Evolutionary conservation across 2,329 filamentous ascomycete genomes (phyloP).

Genomic region (Pyrenochaeta sp.): DNA sequence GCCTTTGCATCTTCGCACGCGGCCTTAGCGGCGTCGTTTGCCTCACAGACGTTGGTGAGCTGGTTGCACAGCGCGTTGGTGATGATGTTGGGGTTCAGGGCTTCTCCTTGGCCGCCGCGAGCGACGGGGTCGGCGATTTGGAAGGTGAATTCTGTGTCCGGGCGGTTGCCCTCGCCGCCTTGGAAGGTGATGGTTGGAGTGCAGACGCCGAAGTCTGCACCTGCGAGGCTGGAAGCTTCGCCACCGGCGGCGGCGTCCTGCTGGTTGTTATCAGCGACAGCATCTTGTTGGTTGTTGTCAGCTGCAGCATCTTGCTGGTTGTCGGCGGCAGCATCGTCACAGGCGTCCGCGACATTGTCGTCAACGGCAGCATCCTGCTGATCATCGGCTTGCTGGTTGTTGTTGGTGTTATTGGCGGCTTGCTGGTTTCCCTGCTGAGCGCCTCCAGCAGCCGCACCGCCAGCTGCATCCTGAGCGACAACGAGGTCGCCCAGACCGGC

Average conservation of each 20-base stretch:
- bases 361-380: neutral
- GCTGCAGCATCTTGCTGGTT: conserved; percentile 12
- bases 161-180: conserved; percentile 61
- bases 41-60: conserved; percentile 71
- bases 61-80: conserved; percentile 76
- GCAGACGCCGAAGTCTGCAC: conserved; percentile 49
- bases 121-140: conserved; percentile 70
- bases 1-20: conserved; percentile 64
- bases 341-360: conserved; percentile 11
- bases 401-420: neutral
- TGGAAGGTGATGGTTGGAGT: conserved; percentile 67
- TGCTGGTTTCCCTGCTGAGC: conserved; percentile 6
- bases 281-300: conserved; percentile 19
- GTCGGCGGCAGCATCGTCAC: conserved; percentile 14
- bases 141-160: conserved; percentile 70
- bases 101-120: conserved; percentile 69
- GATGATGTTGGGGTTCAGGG: conserved; percentile 77
- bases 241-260: conserved; percentile 25
- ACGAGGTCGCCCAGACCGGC: conserved; percentile 72
- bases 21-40: conserved; percentile 66
- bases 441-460: conserved; percentile 29
- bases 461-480: conserved; percentile 47
- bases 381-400: neutral
- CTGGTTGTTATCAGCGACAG: conserved; percentile 19
- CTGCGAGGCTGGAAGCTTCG: conserved; percentile 18